A percentile compares a stretch with the other conserved stretches of the same genome.
Conservation (phyloP, 1,284 basidiomycete genomes). For the Cutaneotrichosporon spelunceum region DNA sequence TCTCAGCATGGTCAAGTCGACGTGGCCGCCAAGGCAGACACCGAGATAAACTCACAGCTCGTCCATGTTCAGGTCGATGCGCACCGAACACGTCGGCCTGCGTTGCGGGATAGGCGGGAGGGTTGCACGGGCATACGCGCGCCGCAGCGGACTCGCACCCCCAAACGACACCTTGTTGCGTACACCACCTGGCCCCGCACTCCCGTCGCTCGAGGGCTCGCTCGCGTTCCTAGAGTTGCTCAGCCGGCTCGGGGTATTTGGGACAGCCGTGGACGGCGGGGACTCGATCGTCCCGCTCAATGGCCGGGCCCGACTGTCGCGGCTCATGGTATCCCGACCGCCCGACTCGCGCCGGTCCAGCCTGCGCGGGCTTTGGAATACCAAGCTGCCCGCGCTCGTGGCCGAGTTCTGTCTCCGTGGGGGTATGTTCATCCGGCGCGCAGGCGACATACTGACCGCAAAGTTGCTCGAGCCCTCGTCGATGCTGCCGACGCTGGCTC, state of each 20-base stretch:
- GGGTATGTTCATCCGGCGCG: constrained; percentile 9
- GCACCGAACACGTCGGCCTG: constrained; percentile 26
- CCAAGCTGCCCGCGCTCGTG: neutral
- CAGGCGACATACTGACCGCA: neutral
- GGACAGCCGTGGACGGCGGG: neutral
- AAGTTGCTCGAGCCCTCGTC: constrained; percentile 2
- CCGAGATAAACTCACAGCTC: constrained; percentile 36
- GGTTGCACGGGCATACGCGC: constrained; percentile 12
- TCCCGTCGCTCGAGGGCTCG: constrained; percentile 6
- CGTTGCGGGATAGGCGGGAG: constrained; percentile 10
- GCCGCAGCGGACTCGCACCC: constrained; percentile 28
- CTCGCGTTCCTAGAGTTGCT: neutral
- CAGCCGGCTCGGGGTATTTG: constrained; percentile 3
- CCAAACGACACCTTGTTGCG: constrained; percentile 32
- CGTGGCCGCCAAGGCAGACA: neutral
- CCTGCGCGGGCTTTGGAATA: constrained; percentile 2
- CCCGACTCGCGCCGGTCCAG: constrained; percentile 14
- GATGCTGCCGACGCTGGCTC: constrained; percentile 19
- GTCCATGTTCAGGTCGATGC: constrained; percentile 30
- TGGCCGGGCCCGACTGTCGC: constrained; percentile 10
- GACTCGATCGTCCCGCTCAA: neutral
- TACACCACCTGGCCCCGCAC: neutral
- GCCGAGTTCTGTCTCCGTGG: constrained; percentile 7
- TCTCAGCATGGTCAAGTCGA: constrained; percentile 10
- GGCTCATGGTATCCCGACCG: neutral